phyloP scores from a whole-genome alignment of 164 flowering plant species.

The Malania oleifera region DNA sequence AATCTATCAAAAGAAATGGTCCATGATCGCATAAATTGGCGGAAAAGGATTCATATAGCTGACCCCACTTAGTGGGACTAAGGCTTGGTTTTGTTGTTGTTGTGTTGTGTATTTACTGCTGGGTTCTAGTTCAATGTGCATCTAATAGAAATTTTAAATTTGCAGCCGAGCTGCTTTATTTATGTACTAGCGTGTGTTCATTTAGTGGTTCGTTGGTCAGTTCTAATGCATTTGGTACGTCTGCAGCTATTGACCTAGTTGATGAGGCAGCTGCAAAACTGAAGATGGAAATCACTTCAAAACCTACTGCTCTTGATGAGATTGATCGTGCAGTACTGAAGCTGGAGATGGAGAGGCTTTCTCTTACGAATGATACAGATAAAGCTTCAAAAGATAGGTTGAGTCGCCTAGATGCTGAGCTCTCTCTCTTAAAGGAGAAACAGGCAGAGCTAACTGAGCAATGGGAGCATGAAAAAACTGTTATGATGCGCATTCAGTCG shows the following conservation, averaged over 20 bases:
- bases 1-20: no score
- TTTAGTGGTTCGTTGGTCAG: background rate
- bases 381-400: slow-evolving; percentile 85
- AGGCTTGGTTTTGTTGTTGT: no score
- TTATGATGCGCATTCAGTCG: slow-evolving; percentile 86
- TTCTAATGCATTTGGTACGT: slow-evolving; percentile 7
- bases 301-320: slow-evolving; percentile 90
- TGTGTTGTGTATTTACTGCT: no score
- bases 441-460: slow-evolving; percentile 77
- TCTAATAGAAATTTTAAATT: no score
- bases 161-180: background rate
- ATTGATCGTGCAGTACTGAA: slow-evolving; percentile 78
- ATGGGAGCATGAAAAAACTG: slow-evolving; percentile 93
- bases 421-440: slow-evolving; percentile 58
- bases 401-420: slow-evolving; percentile 76
- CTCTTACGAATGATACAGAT: slow-evolving; percentile 82
- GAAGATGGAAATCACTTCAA: slow-evolving; percentile 95
- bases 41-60: no score
- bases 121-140: no score
- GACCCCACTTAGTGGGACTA: no score
- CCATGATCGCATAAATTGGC: no score
- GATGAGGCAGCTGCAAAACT: slow-evolving; percentile 98
- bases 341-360: slow-evolving; percentile 89
- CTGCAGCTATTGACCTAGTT: slow-evolving; percentile 90
- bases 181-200: background rate